Conservation (phyloP, 495 filamentous ascomycete species). For the Aspergillus egyptiacus region DNA sequence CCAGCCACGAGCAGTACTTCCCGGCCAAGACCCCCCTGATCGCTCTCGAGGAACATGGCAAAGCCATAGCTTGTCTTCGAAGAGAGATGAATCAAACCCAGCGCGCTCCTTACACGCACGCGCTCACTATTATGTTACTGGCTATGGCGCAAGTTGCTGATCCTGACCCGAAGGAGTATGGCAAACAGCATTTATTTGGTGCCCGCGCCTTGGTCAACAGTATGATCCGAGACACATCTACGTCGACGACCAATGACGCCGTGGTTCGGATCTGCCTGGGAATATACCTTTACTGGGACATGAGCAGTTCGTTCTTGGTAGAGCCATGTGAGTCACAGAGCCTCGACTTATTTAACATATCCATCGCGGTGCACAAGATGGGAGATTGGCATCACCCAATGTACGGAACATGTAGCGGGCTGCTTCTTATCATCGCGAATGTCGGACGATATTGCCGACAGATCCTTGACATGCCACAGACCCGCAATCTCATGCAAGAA, state of each 20-base stretch:
- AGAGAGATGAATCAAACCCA: constrained; percentile 7
- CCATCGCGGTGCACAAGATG: constrained; percentile 10
- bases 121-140: constrained; percentile 10
- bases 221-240: constrained; percentile 12
- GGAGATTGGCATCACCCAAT: constrained; percentile 15
- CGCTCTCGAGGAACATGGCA: constrained; percentile 14
- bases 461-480: constrained; percentile 5
- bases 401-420: constrained; percentile 9
- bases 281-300: constrained; percentile 19
- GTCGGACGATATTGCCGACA: constrained; percentile 16
- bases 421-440: constrained; percentile 13
- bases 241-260: constrained; percentile 1
- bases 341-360: constrained; percentile 7
- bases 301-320: constrained; percentile 14
- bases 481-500: constrained; percentile 9
- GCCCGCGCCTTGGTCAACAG: constrained; percentile 12
- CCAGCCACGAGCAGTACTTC: constrained; percentile 16
- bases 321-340: constrained; percentile 7
- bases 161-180: constrained; percentile 11
- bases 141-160: constrained; percentile 7
- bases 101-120: neutral
- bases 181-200: constrained; percentile 14
- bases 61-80: constrained; percentile 15
- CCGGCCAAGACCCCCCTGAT: constrained; percentile 2
- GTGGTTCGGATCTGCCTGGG: constrained; percentile 9